A percentile compares a stretch with the other conserved stretches of the same genome.
Evolutionary conservation across 192 early-diverging fungal species (phyloP).

Genomic region (Mortierella antarctica): DNA sequence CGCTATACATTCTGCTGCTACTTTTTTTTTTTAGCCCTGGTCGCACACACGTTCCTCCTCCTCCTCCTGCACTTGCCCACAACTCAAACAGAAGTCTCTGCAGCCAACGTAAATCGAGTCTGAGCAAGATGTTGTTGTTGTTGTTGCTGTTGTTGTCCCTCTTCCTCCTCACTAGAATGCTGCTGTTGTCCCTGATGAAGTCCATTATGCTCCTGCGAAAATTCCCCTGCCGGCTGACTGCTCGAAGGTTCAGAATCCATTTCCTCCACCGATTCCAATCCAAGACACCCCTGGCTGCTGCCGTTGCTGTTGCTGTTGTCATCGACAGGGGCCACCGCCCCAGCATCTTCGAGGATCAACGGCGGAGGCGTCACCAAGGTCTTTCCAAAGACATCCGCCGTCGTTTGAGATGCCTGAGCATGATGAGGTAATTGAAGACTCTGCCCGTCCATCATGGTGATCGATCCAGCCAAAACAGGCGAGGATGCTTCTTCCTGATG

Average conservation of each 20-base stretch:
- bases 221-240: slow-evolving; percentile 1
- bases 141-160: background rate
- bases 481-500: background rate
- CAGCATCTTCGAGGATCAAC: background rate
- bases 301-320: background rate
- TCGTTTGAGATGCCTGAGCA: no score
- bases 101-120: background rate
- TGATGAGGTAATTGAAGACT: background rate
- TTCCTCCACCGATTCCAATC: no score
- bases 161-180: background rate
- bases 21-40: no score
- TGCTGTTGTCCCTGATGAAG: background rate
- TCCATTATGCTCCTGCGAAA: background rate
- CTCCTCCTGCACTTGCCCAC: no score
- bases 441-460: slow-evolving; percentile 1
- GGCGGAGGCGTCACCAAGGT: slow-evolving; percentile 20
- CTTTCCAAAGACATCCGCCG: slow-evolving; percentile 36
- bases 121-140: background rate
- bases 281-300: background rate
- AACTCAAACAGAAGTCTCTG: slow-evolving; percentile 5
- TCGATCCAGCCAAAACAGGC: background rate
- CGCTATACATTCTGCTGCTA: no score
- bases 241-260: background rate
- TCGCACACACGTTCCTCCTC: no score
- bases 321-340: background rate